These are phyloP conservation scores for Emmonsiellopsis sp. DNA, from an alignment of 2,329 filamentous ascomycete species.

Conservation along the genomic window DNA sequence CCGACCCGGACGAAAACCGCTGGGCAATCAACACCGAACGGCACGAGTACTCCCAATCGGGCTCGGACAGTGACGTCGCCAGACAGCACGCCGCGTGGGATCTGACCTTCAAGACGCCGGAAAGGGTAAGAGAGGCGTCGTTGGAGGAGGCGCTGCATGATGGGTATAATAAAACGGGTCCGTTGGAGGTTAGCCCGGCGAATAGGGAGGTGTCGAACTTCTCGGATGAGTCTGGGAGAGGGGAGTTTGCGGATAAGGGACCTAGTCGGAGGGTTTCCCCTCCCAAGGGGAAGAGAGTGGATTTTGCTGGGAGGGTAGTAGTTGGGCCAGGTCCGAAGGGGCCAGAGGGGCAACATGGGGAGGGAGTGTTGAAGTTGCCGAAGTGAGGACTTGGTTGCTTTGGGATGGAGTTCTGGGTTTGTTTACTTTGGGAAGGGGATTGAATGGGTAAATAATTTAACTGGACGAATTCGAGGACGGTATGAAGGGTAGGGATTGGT, in stretches of 20 bases:
- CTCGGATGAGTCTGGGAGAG: conserved; percentile 38
- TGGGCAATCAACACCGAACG: conserved; percentile 56
- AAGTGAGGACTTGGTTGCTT: no score
- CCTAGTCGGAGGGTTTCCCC: conserved; percentile 31
- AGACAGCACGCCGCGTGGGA: conserved; percentile 59
- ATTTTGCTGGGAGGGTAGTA: conserved; percentile 5
- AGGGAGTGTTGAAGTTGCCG: background rate
- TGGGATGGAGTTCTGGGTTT: no score
- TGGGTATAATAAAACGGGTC: conserved; percentile 36
- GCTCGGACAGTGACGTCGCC: conserved; percentile 52
- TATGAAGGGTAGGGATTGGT: background rate
- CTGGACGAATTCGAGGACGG: background rate
- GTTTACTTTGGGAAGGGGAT: background rate
- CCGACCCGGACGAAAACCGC: conserved; percentile 36
- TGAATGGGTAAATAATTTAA: background rate
- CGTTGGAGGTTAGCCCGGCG: conserved; percentile 52
- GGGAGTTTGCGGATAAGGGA: conserved; percentile 30
- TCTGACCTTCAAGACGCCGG: conserved; percentile 57
- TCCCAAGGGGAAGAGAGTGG: conserved; percentile 24
- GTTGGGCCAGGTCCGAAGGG: no score
- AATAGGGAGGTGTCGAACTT: conserved; percentile 50
- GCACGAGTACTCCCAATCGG: conserved; percentile 61
- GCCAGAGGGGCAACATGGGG: no score
- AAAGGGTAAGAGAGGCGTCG: conserved; percentile 38
- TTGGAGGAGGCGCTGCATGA: conserved; percentile 33